phyloP scores from a whole-genome alignment of 768 basidiomycete species.

The Tricholoma saponaceum region DNA sequence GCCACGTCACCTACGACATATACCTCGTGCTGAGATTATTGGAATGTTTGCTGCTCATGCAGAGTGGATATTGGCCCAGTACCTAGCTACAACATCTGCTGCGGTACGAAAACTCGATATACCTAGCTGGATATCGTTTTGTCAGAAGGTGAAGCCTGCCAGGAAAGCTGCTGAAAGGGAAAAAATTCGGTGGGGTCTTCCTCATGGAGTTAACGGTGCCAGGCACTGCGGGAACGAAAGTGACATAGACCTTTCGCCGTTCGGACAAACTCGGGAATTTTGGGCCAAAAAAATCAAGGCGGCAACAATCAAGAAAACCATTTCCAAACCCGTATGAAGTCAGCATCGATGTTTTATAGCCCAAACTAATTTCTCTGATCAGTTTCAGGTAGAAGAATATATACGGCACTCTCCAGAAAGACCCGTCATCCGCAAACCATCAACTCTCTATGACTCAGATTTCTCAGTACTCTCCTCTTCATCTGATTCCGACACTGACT shows the following conservation, averaged over 20 bases:
- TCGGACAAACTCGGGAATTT: conserved; percentile 23
- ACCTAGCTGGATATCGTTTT: conserved; percentile 45
- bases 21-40: conserved; percentile 49
- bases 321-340: conserved; percentile 2
- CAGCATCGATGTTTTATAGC: not conserved
- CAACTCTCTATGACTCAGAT: conserved; percentile 47
- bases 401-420: not conserved
- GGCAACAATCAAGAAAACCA: conserved; percentile 7
- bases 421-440: not conserved
- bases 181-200: conserved; percentile 28
- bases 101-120: conserved; percentile 35
- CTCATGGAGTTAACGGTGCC: conserved; percentile 22
- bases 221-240: conserved; percentile 1
- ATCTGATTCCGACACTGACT: conserved; percentile 36
- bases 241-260: conserved; percentile 22
- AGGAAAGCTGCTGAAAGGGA: conserved; percentile 26
- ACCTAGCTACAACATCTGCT: conserved; percentile 24
- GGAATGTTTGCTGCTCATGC: conserved; percentile 50
- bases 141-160: conserved; percentile 23
- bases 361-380: not conserved
- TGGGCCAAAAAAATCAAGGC: conserved; percentile 26
- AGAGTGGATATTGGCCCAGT: conserved; percentile 56
- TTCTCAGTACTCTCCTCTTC: conserved; percentile 51
- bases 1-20: conserved; percentile 40
- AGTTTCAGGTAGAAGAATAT: not conserved